phyloP scores from a whole-genome alignment of 1,284 basidiomycete genomes.

The Flammula alnicola region DNA sequence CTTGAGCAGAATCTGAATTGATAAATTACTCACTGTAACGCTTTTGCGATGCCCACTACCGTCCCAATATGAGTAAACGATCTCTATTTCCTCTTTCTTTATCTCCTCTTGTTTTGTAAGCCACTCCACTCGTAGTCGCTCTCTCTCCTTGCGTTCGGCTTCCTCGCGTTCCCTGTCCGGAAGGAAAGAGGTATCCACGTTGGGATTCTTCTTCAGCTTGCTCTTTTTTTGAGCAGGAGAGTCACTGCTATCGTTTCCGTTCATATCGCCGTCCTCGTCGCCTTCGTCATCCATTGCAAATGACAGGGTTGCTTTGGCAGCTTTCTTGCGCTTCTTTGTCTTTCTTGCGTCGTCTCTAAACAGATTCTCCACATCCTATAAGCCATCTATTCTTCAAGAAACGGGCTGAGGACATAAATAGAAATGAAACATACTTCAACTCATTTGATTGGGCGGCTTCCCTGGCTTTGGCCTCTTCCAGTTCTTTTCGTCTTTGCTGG shows the following conservation, averaged over 20 bases:
- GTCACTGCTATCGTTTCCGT: constrained; percentile 37
- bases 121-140: constrained; percentile 91
- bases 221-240: constrained; percentile 65
- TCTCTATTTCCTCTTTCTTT: constrained; percentile 89
- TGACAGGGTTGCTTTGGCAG: constrained; percentile 82
- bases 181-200: constrained; percentile 97
- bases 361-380: constrained; percentile 77
- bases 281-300: constrained; percentile 86
- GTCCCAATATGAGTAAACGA: constrained; percentile 98
- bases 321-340: constrained; percentile 90
- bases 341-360: constrained; percentile 88
- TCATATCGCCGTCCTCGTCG: constrained; percentile 37
- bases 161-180: constrained; percentile 97
- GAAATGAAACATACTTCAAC: constrained; percentile 74
- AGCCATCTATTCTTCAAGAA: constrained; percentile 50
- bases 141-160: constrained; percentile 85
- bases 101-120: constrained; percentile 85
- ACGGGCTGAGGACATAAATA: constrained; percentile 17
- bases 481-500: constrained; percentile 82
- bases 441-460: constrained; percentile 85
- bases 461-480: constrained; percentile 92
- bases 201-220: constrained; percentile 92
- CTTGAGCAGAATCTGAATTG: neutral
- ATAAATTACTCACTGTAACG: constrained; percentile 75
- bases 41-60: constrained; percentile 96